Conservation (phyloP, 208 protist species). For the Wallacemonas sp. region DNA sequence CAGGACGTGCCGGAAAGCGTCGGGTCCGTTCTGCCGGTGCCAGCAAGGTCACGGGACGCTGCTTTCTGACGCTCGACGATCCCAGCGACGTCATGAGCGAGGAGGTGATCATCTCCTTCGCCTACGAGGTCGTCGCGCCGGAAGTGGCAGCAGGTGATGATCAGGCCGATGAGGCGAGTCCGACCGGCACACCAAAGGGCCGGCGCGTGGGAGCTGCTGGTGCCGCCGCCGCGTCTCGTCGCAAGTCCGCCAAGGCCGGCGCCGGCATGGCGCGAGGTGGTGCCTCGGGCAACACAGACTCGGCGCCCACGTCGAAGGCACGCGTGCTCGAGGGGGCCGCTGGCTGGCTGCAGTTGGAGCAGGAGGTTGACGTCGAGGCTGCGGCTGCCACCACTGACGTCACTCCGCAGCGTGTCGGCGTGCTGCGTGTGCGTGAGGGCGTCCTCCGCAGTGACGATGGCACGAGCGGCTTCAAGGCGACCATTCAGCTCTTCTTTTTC, state of each 20-base stretch:
- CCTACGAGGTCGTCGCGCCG: slow-evolving; percentile 1
- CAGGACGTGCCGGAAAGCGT: background rate
- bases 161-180: background rate
- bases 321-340: background rate
- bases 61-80: slow-evolving; percentile 4
- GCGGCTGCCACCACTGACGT: background rate
- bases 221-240: no score
- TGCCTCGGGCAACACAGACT: no score
- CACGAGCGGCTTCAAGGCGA: slow-evolving; percentile 6
- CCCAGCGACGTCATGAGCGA: background rate
- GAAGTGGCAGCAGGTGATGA: background rate
- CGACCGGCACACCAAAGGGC: background rate
- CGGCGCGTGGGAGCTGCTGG: background rate
- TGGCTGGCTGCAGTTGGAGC: slow-evolving; percentile 7
- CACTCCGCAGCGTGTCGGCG: background rate
- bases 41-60: background rate
- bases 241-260: no score
- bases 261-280: no score
- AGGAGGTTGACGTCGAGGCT: background rate
- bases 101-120: background rate
- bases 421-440: background rate
- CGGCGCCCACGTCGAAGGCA: background rate
- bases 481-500: slow-evolving; percentile 19
- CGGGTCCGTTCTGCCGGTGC: background rate
- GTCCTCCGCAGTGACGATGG: background rate